Base-by-base conservation (phyloP, 495 filamentous ascomycete genomes). In the Aspergillus indologenus region DNA sequence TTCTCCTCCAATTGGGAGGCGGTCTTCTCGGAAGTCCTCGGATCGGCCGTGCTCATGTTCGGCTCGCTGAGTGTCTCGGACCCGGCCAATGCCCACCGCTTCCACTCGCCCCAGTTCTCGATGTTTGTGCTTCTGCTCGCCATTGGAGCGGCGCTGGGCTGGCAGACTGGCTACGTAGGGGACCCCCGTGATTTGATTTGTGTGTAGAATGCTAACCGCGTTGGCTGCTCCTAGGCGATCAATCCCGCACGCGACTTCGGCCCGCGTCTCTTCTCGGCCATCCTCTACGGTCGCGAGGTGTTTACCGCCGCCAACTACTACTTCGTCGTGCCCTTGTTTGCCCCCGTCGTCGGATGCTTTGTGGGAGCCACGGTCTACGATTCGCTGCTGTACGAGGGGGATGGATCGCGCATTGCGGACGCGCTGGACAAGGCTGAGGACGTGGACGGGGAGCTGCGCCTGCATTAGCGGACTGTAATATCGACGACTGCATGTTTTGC, bases 81-180 rank as follows among this genome's bases (percentile, higher is more conserved):
- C 49, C 67, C 71, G 1, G 53, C 20, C 12, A 74, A 74, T 61
- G 61, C 65, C 1, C 24, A 44, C 15, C 59, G 71, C 4, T 70
- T 71, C 53, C 62, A 64, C 15, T 61, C 71, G 12, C 66, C 69
- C 17, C 71, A 74, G 57, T 12, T 74, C 15, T 66, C 67, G 1
- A 47, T 65, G 31, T 74, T 74, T 44, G 22, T 74, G 56, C 66
- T 74, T 15, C 61, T 74, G 24, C 64, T 68, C 21, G 62, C 59
- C 20, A 74, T 74, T 24, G 71, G 71, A 20, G 69, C 71, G 4
- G 64, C 71, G 3, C 20, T 74, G 43, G 71, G 71, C 11, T 74
- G 71, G 71, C 67, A 74, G 62, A 74, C 71, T 14, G 71, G 71
- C 40, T 74, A 74, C 24, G 71, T 74, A 74, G 3, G 71, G 65